Percentiles rank a stretch among this genome's conserved stretches.
Conservation (phyloP, 352 stramenopile species). For the Phytophthora pseudosyringae region DNA sequence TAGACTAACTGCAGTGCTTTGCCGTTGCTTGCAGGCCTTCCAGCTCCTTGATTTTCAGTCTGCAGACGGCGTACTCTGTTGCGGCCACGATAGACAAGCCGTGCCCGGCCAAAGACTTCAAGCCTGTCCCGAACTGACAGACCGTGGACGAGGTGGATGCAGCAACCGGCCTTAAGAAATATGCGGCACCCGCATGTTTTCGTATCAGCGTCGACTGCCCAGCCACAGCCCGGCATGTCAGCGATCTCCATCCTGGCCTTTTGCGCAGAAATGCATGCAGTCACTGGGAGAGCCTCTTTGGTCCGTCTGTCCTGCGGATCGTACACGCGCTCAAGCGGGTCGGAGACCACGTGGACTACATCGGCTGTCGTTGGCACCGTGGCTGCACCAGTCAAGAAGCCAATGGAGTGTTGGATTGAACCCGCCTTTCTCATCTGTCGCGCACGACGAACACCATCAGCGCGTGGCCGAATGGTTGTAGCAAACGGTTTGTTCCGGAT, state of each 20-base stretch:
- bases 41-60: background rate
- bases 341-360: constrained; percentile 1
- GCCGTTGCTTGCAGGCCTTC: constrained; percentile 2
- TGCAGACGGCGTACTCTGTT: constrained; percentile 3
- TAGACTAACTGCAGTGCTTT: constrained; percentile 8
- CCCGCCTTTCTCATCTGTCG: constrained; percentile 1
- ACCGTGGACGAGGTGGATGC: constrained; percentile 2
- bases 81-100: background rate
- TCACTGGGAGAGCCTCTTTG: constrained; percentile 3
- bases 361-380: background rate
- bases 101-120: background rate
- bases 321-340: background rate
- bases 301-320: background rate
- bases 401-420: constrained; percentile 5
- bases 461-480: background rate
- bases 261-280: background rate
- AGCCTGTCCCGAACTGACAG: background rate
- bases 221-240: background rate
- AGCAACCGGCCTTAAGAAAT: constrained; percentile 1
- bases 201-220: background rate
- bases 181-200: constrained; percentile 10
- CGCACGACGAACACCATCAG: constrained; percentile 1
- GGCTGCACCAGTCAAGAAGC: background rate
- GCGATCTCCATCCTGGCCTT: constrained; percentile 2
- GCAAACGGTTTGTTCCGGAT: background rate